Conservation (phyloP, 2,329 filamentous ascomycete species). For the Pyrenochaeta sp. region DNA sequence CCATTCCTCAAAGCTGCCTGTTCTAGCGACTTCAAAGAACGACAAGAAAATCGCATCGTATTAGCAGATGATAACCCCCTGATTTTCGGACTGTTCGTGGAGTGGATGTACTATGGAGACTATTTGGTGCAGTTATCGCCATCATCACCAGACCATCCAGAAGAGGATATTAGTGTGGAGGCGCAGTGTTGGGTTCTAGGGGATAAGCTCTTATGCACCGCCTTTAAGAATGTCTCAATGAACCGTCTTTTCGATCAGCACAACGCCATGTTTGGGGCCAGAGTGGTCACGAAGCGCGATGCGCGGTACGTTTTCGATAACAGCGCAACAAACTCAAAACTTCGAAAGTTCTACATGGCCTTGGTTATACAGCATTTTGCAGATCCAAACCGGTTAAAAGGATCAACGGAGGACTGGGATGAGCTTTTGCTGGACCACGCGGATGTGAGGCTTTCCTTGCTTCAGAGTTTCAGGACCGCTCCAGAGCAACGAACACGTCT, state of each 20-base stretch:
- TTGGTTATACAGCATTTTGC: slow-evolving; percentile 8
- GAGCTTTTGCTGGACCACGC: slow-evolving; percentile 8
- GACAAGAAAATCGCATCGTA: slow-evolving; percentile 3
- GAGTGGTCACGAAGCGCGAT: background rate
- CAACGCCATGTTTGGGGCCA: background rate
- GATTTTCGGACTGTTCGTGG: slow-evolving; percentile 15
- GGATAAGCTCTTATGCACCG: slow-evolving; percentile 9
- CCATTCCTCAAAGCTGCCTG: slow-evolving; percentile 8
- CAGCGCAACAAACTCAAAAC: slow-evolving; percentile 3
- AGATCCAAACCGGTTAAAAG: slow-evolving; percentile 1
- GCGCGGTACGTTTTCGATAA: slow-evolving; percentile 8
- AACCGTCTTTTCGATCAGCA: slow-evolving; percentile 2
- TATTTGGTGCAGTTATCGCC: slow-evolving; percentile 7
- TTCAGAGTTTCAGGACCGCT: background rate
- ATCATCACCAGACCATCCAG: background rate
- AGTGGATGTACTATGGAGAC: slow-evolving; percentile 25
- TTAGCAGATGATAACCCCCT: slow-evolving; percentile 8
- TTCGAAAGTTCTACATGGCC: slow-evolving; percentile 11
- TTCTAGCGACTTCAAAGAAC: slow-evolving; percentile 5
- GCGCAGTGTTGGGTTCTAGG: slow-evolving; percentile 14
- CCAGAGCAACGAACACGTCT: background rate
- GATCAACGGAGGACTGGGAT: slow-evolving; percentile 13
- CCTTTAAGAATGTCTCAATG: slow-evolving; percentile 21
- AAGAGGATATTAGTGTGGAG: background rate
- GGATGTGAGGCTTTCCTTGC: slow-evolving; percentile 1